Conservation (phyloP, 257 asterid genomes). For the Craterostigma plantagineum region DNA sequence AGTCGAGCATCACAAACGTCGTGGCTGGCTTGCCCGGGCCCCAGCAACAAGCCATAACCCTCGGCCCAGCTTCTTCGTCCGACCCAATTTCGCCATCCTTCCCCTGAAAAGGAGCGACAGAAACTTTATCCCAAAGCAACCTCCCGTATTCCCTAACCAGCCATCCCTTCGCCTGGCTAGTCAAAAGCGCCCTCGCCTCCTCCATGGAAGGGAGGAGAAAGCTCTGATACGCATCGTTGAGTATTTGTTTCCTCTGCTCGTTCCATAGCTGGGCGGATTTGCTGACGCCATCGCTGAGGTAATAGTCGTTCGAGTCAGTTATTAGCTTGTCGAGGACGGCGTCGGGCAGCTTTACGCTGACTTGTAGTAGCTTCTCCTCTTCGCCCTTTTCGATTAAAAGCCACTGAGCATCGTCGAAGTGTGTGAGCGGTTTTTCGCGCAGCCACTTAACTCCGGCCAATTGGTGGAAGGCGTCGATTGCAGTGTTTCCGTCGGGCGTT, state of each 20-base stretch:
- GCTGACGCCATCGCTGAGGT: constrained; percentile 91
- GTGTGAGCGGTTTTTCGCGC: constrained; percentile 66
- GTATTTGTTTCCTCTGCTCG: constrained; percentile 81
- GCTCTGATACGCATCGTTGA: constrained; percentile 59
- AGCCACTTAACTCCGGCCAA: constrained; percentile 92
- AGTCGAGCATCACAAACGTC: constrained; percentile 92
- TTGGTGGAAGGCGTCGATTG: constrained; percentile 81
- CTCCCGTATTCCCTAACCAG: constrained; percentile 66
- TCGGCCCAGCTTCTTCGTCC: constrained; percentile 78
- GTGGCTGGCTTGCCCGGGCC: constrained; percentile 98
- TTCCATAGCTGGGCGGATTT: constrained; percentile 97
- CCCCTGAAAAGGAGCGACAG: constrained; percentile 74
- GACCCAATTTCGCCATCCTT: constrained; percentile 54
- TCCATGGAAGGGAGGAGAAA: constrained; percentile 82
- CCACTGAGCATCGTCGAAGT: constrained; percentile 90
- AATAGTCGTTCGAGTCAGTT: constrained; percentile 61
- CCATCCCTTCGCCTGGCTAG: constrained; percentile 71
- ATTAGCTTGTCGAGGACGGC: constrained; percentile 50
- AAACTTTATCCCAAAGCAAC: constrained; percentile 74
- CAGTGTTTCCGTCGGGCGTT: constrained; percentile 68
- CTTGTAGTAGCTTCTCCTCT: constrained; percentile 87
- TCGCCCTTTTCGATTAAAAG: constrained; percentile 94
- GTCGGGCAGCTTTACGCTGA: constrained; percentile 66
- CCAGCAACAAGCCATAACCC: constrained; percentile 99
- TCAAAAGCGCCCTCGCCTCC: constrained; percentile 67